Conservation (phyloP, 345 rosid genomes). For the Sisymbrium altissimum region DNA sequence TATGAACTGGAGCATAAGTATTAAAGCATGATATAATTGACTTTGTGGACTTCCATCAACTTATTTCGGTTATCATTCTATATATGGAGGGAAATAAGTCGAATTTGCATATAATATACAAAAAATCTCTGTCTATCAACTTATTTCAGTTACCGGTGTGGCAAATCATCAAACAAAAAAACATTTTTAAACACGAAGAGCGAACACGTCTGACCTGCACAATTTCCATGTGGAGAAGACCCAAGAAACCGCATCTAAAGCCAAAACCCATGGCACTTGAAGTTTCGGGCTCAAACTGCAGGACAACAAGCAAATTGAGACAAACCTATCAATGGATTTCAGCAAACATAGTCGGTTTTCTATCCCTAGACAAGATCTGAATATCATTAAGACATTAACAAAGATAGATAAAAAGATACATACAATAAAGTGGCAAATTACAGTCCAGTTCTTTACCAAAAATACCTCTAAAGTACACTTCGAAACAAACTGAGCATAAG, state of each 20-base stretch:
- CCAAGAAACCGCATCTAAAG: conserved; percentile 96
- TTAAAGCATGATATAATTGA: not conserved
- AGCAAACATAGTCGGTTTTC: not conserved
- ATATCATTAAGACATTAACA: not conserved
- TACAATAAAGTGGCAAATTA: not conserved
- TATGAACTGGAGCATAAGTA: conserved; percentile 16
- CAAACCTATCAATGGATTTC: not conserved
- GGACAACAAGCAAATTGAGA: conserved; percentile 23
- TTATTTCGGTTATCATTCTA: not conserved
- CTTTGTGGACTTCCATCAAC: not conserved
- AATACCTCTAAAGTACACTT: not conserved
- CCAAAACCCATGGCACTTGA: conserved; percentile 99
- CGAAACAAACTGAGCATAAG: not conserved
- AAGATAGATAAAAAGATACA: not conserved
- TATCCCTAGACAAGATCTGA: conserved; percentile 1
- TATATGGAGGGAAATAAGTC: not conserved
- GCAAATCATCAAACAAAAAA: not conserved
- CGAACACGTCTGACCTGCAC: conserved; percentile 66
- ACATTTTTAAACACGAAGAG: not conserved
- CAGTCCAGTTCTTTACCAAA: not conserved
- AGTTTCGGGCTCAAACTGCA: conserved; percentile 96
- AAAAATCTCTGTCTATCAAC: not conserved
- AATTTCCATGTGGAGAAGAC: conserved; percentile 99
- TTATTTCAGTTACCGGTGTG: not conserved
- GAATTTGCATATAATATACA: not conserved